Conservation (phyloP, 129 eudicot species). For the Saposhnikovia divaricata region DNA sequence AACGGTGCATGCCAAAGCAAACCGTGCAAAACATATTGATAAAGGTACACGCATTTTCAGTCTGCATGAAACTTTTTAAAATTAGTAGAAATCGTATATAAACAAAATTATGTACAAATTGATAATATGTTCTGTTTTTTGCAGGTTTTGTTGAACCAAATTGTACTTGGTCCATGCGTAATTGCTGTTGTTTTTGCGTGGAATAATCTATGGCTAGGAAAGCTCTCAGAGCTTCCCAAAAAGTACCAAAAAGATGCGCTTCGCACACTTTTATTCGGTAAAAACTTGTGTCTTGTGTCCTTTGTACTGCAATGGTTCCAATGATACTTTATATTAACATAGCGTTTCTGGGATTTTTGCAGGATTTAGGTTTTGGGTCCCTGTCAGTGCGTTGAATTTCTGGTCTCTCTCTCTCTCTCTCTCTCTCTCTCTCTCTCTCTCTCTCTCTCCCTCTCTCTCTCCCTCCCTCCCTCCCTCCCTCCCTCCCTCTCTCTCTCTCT, state of each 20-base stretch:
- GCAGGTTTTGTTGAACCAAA: constrained; percentile 85
- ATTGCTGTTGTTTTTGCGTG: constrained; percentile 92
- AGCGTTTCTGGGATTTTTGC: constrained; percentile 19
- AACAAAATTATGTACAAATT: not conserved
- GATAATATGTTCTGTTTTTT: constrained; percentile 3
- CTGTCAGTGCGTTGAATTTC: constrained; percentile 77
- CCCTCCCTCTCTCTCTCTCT: constrained; percentile 14
- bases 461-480: too few species aligned
- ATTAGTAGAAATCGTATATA: not conserved
- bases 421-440: constrained; percentile 7
- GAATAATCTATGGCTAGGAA: constrained; percentile 93
- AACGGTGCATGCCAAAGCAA: constrained; percentile 69
- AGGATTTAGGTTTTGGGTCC: constrained; percentile 97
- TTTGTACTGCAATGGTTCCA: not conserved
- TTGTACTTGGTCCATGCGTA: constrained; percentile 75
- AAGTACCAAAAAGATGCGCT: constrained; percentile 82
- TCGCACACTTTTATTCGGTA: constrained; percentile 67
- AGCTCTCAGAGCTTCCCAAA: constrained; percentile 78
- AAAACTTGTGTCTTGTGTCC: constrained; percentile 2
- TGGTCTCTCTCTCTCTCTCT: constrained; percentile 43
- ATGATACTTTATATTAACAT: not conserved
- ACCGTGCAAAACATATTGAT: constrained; percentile 45
- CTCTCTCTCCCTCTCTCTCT: too few species aligned
- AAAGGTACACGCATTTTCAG: constrained; percentile 39
- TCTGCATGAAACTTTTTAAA: not conserved